Conservation (phyloP, 352 stramenopile species). For the Pythium pyrilobum region DNA sequence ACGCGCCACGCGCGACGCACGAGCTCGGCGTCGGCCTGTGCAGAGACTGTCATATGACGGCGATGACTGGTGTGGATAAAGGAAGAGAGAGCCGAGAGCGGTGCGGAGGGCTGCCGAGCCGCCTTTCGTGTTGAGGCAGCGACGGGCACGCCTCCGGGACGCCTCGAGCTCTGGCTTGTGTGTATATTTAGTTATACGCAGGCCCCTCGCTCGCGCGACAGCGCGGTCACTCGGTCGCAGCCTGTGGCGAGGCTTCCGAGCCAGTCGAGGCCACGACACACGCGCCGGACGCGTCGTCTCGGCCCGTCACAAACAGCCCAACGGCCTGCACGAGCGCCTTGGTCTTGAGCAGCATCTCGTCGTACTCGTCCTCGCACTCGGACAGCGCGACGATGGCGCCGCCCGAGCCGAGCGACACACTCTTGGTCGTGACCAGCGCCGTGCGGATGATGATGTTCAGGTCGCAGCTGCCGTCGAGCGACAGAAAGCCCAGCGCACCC, state of each 20-base stretch:
- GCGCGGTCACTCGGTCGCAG: too few relatives aligned
- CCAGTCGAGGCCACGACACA: conserved; percentile 15
- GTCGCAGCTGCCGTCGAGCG: conserved; percentile 93
- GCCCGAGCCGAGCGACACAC: conserved; percentile 89
- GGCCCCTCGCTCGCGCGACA: too few relatives aligned
- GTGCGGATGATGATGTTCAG: conserved; percentile 98
- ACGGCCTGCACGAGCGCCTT: conserved; percentile 56
- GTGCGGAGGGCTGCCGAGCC: not conserved
- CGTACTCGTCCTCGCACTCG: conserved; percentile 91
- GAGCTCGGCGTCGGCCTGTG: not conserved
- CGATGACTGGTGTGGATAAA: not conserved
- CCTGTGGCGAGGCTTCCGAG: too few relatives aligned
- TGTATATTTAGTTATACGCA: too few relatives aligned
- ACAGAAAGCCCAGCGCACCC: conserved; percentile 94
- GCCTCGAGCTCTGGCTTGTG: too few relatives aligned
- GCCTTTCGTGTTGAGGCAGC: too few relatives aligned
- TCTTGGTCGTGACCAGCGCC: conserved; percentile 81
- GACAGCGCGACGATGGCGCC: conserved; percentile 95
- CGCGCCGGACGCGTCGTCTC: conserved; percentile 30
- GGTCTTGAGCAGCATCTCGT: conserved; percentile 92
- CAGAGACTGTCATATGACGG: not conserved
- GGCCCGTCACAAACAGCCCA: conserved; percentile 48
- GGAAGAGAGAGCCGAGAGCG: not conserved
- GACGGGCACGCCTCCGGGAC: too few relatives aligned
- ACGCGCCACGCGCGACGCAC: conserved; percentile 13